Evolutionary conservation across 139 green algal species (phyloP), one percentile per base, ranked within the genome.

Genomic region (Choricystis sp.): DNA sequence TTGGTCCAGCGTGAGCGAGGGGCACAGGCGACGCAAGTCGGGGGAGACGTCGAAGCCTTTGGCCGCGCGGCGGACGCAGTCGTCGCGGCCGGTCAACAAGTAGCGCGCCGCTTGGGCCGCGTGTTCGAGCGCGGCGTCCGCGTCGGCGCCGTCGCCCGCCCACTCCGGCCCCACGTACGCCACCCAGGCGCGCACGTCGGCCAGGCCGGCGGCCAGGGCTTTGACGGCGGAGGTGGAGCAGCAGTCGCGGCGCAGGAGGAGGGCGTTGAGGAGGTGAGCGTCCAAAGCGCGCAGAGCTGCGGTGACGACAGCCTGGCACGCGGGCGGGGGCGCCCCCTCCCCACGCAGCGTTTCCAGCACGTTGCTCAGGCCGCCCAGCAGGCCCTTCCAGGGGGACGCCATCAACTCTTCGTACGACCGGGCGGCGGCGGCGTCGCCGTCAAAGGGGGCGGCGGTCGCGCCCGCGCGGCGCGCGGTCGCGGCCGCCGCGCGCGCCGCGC

Each of bases 211-310:
- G 63, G 73, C 64, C 24, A 84, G 65, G 1, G 73, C 72, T 62
- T 82, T 84, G 67, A 77, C 67, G 2, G 74, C 72, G 4, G 75
- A 82, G 3, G 78, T 69, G 56, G 72, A 81, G 69, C 79, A 85
- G 68, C 64, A 79, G 59, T 85, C 76, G 2, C 79, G 63, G 2
- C 79, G 60, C 64, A 83, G 70, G 59, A 85, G 63, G 22, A 85
- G 70, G 9, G 70, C 74, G 66, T 85, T 85, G 19, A 85, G 68
- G 63, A 85, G 74, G 63, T 84, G 70, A 24, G 67, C 77, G 29
- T 85, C 76, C 25, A 85, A 62, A 64, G 76, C 82, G 57, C 68
- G 59, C 56, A 85, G 66, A 24, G 69, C 61, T 49, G 68, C 73
- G 52, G 61, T 60, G 30, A 78, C 57, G 24, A 85, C 69, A 24